These are phyloP conservation scores for Lipomyces starkeyi DNA, from an alignment of 805 yeast species.

Conservation along the genomic window DNA sequence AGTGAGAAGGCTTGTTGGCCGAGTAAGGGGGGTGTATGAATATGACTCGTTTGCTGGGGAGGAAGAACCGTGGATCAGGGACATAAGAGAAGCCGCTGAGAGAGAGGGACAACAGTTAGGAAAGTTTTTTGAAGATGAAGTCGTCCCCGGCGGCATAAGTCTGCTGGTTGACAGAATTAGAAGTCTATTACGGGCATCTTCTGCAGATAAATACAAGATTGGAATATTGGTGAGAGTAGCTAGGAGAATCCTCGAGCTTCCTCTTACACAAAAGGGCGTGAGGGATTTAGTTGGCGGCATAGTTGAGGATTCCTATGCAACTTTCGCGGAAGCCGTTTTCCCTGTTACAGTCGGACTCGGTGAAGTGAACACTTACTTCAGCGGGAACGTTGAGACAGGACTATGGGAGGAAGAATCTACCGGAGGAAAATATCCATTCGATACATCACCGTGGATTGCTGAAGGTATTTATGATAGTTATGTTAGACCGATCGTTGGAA, in stretches of 20 bases:
- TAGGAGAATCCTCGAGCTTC: constrained; percentile 20
- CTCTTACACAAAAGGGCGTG: background rate
- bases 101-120: constrained; percentile 9
- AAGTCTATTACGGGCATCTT: background rate
- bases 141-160: constrained; percentile 21
- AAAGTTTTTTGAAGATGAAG: constrained; percentile 14
- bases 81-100: constrained; percentile 14
- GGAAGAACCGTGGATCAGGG: constrained; percentile 24
- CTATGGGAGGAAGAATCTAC: constrained; percentile 29
- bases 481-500: constrained; percentile 19
- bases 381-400: constrained; percentile 2
- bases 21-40: constrained; percentile 22
- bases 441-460: constrained; percentile 28
- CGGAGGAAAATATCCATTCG: constrained; percentile 20
- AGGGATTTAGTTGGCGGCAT: background rate
- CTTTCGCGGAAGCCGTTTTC: constrained; percentile 20
- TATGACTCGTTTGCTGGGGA: constrained; percentile 20
- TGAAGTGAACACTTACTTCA: constrained; percentile 8
- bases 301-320: constrained; percentile 8
- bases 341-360: background rate
- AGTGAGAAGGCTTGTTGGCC: constrained; percentile 1
- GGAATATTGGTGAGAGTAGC: constrained; percentile 20
- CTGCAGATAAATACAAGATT: constrained; percentile 16
- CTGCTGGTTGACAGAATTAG: constrained; percentile 11
- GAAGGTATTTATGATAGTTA: constrained; percentile 20